These are phyloP conservation scores for Colletotrichum incanum DNA, from an alignment of 2,329 filamentous ascomycete species.

Conservation along the genomic window DNA sequence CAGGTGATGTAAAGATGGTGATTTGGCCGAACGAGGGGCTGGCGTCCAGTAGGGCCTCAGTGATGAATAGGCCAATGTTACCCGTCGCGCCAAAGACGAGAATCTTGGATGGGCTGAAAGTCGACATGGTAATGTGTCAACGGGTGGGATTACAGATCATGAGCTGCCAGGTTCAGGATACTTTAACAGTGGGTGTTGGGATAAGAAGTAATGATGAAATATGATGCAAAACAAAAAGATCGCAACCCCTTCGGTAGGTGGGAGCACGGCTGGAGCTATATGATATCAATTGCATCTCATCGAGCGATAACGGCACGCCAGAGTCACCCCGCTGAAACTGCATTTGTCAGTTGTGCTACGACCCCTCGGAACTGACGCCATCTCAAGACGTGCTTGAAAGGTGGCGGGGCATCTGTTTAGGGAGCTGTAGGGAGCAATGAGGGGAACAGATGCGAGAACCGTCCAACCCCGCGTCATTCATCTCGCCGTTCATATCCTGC, in stretches of 20 bases:
- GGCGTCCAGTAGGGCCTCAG: constrained; percentile 54
- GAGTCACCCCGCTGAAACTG: constrained; percentile 16
- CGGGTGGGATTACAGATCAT: not conserved
- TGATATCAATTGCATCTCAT: constrained; percentile 11
- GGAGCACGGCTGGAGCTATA: constrained; percentile 9
- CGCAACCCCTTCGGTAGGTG: not conserved
- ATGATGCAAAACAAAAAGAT: not conserved
- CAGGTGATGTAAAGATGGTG: constrained; percentile 52
- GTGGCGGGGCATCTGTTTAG: constrained; percentile 12
- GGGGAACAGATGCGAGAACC: constrained; percentile 35
- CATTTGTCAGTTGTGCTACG: constrained; percentile 34
- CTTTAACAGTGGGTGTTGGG: not conserved
- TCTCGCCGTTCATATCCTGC: constrained; percentile 3
- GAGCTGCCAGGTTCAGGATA: not conserved
- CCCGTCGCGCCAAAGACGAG: constrained; percentile 58
- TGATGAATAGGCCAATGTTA: constrained; percentile 59
- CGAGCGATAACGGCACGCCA: constrained; percentile 29
- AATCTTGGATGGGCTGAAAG: constrained; percentile 31
- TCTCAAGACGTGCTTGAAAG: constrained; percentile 29
- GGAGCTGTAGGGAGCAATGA: constrained; percentile 6
- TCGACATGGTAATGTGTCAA: constrained; percentile 21
- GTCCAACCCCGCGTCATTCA: constrained; percentile 15
- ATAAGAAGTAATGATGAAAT: not conserved
- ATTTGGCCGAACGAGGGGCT: constrained; percentile 53
- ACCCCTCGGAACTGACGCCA: constrained; percentile 30